Evolutionary conservation across 192 early-diverging fungal genomes (phyloP).

Genomic region (Coemansia sp.): DNA sequence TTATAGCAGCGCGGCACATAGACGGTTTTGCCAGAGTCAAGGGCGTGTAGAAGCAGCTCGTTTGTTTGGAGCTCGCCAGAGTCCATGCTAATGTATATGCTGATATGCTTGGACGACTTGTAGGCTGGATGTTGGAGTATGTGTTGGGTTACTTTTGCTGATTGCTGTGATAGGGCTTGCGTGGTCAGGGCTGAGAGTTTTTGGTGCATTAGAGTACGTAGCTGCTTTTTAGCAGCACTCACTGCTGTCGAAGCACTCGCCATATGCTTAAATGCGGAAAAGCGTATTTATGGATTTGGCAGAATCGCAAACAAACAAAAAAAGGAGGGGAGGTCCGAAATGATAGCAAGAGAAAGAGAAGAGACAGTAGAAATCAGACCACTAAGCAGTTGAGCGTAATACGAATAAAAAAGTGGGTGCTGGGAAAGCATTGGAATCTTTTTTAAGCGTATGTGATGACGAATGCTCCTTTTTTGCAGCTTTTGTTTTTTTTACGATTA

Average conservation of each 20-base stretch:
- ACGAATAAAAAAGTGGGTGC: too few relatives aligned
- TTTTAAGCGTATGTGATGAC: too few relatives aligned
- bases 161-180: constrained; percentile 11
- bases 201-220: constrained; percentile 31
- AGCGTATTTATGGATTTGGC: neutral
- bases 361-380: too few relatives aligned
- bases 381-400: too few relatives aligned
- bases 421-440: too few relatives aligned
- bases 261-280: neutral
- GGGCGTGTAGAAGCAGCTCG: constrained; percentile 10
- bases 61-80: constrained; percentile 30
- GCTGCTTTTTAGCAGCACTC: constrained; percentile 18
- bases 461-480: too few relatives aligned
- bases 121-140: constrained; percentile 8
- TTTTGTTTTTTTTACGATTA: neutral
- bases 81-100: constrained; percentile 45
- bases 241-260: neutral
- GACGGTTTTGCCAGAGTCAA: constrained; percentile 27
- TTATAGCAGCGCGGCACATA: constrained; percentile 34
- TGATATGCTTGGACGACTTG: constrained; percentile 21
- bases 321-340: too few relatives aligned
- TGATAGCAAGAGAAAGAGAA: too few relatives aligned
- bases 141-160: constrained; percentile 8
- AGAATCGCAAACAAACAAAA: neutral
- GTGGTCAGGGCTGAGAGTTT: constrained; percentile 7